Evolutionary conservation across 1,284 basidiomycete species (phyloP).

Genomic region (Ceratobasidium sp.): DNA sequence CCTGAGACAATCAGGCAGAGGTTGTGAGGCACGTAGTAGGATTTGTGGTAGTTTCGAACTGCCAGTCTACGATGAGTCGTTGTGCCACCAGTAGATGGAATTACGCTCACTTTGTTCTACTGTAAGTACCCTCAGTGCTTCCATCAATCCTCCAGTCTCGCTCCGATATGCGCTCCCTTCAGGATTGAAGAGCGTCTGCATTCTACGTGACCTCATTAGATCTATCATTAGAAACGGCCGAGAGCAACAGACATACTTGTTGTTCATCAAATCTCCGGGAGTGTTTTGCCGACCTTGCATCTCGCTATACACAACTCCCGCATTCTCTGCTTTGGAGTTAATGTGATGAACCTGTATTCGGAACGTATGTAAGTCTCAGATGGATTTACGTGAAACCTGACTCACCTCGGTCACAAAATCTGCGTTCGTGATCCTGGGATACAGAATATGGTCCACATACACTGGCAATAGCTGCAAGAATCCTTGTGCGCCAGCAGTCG

Average conservation of each 20-base stretch:
- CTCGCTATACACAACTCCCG: constrained; percentile 96
- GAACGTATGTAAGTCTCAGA: constrained; percentile 9
- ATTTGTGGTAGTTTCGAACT: constrained; percentile 91
- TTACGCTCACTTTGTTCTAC: constrained; percentile 83
- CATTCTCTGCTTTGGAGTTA: constrained; percentile 89
- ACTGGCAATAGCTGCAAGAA: constrained; percentile 95
- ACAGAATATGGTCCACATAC: constrained; percentile 97
- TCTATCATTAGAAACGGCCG: background rate
- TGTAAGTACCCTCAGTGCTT: constrained; percentile 85
- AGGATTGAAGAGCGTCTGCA: constrained; percentile 84
- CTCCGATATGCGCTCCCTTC: constrained; percentile 89
- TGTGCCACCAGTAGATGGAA: constrained; percentile 27
- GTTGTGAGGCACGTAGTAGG: constrained; percentile 96
- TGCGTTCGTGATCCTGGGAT: constrained; percentile 92
- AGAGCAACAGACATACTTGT: constrained; percentile 68
- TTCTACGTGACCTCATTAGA: constrained; percentile 57
- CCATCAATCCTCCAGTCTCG: constrained; percentile 97
- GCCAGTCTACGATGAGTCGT: constrained; percentile 14
- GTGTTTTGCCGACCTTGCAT: constrained; percentile 99
- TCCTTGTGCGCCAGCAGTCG: constrained; percentile 96
- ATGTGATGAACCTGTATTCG: constrained; percentile 85
- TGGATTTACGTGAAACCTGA: constrained; percentile 7
- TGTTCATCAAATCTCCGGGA: constrained; percentile 87
- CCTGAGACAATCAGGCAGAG: constrained; percentile 85
- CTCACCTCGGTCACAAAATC: constrained; percentile 91